Base-by-base conservation (phyloP, 306 rosid species). In the Malus asiatica region DNA sequence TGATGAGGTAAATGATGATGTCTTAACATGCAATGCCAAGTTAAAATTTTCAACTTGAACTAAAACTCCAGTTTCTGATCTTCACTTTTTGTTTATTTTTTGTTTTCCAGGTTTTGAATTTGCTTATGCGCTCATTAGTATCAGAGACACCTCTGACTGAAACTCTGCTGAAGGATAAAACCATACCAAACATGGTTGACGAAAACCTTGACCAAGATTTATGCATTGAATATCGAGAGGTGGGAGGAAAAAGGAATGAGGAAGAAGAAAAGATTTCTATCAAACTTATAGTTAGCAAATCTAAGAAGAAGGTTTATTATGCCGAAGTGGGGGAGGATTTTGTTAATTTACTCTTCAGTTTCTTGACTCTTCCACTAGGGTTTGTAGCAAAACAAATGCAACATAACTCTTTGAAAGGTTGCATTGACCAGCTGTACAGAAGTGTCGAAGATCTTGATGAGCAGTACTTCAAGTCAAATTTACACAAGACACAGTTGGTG, bases 261-360 rank as follows among this genome's bases (percentile, higher is more conserved):
- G 45, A 40, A 35, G 40, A 35, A 35, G 40, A 35, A 35, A 35
- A 35, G 0, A 52, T 76, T 32, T 11, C 15, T 15, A 16, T 76
- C 1, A 76, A 76, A 27, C 55, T 76, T 8, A 0, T 38, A 4
- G 59, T 76, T 8, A 55, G 46, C 74, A 42, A 55, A 57, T 68
- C 68, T 1, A 40, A 55, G 68, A n/a, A 55, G 6, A 55, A 11
- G 3, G 68, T 67, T 57, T 76, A 68, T 5, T 76, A 76, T 18
- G 74, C 80, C 5, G 80, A 76, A 55, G 80, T 45, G 1, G 33
- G 62, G 29, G 63, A 42, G 22, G 80, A 76, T 22, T 76, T 67
- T 40, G 74, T 68, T 16, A 57, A 76, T 55, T 57, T 76, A 19
- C 74, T 76, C 22, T 25, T 68, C n/a, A 77, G 80, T 44, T 77